phyloP scores from a whole-genome alignment of 2,329 filamentous ascomycete genomes.

The Botrytis sinoallii region DNA sequence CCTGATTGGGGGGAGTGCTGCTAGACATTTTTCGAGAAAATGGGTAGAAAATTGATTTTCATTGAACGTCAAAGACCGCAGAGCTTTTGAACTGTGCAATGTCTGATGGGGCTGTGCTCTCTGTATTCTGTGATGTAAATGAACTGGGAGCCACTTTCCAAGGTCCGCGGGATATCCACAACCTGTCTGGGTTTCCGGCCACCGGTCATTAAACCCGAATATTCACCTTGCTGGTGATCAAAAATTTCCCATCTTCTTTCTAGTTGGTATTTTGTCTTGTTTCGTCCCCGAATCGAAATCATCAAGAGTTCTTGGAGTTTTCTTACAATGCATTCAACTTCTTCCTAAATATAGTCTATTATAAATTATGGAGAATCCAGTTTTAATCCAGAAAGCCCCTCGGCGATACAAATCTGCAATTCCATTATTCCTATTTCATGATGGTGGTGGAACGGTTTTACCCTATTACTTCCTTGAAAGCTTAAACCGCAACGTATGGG shows the following conservation, averaged over 20 bases:
- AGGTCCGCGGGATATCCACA: not conserved
- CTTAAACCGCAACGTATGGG: conserved; percentile 10
- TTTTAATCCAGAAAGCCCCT: conserved; percentile 4
- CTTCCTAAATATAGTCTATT: not conserved
- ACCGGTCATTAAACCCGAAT: not conserved
- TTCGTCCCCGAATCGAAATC: not conserved
- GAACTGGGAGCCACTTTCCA: not conserved
- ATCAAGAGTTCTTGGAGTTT: not conserved
- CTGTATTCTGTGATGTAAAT: not conserved
- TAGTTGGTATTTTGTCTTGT: not conserved
- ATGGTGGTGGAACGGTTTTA: conserved; percentile 10
- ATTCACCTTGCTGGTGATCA: not conserved
- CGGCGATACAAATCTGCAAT: conserved; percentile 11
- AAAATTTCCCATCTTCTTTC: not conserved
- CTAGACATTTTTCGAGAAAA: not conserved
- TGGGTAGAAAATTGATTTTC: not conserved
- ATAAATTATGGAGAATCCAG: conserved; percentile 3
- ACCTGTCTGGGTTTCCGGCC: not conserved
- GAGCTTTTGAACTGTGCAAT: not conserved
- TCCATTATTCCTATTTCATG: conserved; percentile 12
- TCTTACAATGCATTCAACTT: not conserved
- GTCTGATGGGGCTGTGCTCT: not conserved
- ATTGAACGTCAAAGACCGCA: not conserved
- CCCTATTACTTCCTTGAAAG: conserved; percentile 18
- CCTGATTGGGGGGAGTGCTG: too few species aligned